Base-by-base conservation (phyloP, 2,329 filamentous ascomycete species). In the Ophiocordyceps camponoti-saundersi region DNA sequence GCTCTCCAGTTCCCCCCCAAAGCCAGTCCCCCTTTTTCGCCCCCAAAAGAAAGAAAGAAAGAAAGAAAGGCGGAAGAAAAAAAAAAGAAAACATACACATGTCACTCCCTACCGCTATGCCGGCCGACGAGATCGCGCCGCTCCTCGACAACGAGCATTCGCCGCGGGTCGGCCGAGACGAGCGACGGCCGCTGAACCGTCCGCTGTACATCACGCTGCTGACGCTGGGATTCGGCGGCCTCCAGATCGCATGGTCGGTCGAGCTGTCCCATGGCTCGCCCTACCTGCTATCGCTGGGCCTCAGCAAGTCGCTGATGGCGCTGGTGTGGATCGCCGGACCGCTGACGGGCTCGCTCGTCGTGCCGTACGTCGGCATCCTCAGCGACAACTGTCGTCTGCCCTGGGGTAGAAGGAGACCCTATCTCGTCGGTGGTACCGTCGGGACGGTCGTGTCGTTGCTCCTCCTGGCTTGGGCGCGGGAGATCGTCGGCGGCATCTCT, bases 241-340 rank as follows among this genome's bases (percentile, higher is more conserved):
- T 96, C 51, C 90, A 96, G 65, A 84, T 96, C 54, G 88, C 90
- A 26, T 96, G 90, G 90, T 89, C 89, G 1, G 88, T 95, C 41
- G 90, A 96, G 63, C 72, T 95, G 41, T 94, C 88, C 47, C 90
- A 94, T 67, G 89, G 89, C 55, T 95, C 90, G 46, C 85, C 85
- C 6, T 92, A 84, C 58, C 68, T 92, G 40, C 68, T 90, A 40
- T 88, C 85, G 1, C 74, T 92, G 29, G 85, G 85, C 12, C 72
- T 92, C 63, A 87, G 80, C 71, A 89, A 90, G 66, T 82, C 84
- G 36, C 65, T 89, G 42, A 82, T 90, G 70, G 84, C 85, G 18
- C 71, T 89, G 52, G 85, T 90, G 34, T 92, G 85, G 85, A 85
- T 89, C 43, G 84, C 84, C 13, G 85, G 85, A 1, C 85, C 85